Evolutionary conservation across 805 yeast species (phyloP).

Genomic region (Pichia californica): DNA sequence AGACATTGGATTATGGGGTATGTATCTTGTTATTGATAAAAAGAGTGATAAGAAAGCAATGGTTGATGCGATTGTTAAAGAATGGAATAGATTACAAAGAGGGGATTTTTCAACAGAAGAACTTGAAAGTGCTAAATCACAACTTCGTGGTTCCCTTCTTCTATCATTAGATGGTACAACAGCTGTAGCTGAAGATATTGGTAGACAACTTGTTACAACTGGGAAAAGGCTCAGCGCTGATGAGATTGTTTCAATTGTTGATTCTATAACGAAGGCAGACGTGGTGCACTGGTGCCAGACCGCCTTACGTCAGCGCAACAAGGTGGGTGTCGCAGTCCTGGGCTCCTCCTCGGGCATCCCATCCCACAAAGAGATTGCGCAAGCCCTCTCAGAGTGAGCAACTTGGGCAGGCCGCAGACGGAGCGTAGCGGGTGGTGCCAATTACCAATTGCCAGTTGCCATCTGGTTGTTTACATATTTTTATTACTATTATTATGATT

Average conservation of each 20-base stretch:
- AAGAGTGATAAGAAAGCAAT: constrained; percentile 58
- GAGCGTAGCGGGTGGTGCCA: no score
- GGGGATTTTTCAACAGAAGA: constrained; percentile 79
- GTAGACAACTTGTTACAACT: constrained; percentile 93
- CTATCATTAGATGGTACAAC: constrained; percentile 91
- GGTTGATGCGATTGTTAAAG: constrained; percentile 68
- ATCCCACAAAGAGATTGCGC: no score
- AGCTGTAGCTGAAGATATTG: constrained; percentile 95
- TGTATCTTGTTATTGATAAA: constrained; percentile 81
- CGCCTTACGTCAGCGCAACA: constrained; percentile 41
- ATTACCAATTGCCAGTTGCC: no score
- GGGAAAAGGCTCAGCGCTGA: constrained; percentile 73
- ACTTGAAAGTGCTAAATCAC: constrained; percentile 91
- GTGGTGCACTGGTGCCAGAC: constrained; percentile 85
- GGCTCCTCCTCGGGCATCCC: constrained; percentile 77
- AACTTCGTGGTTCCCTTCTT: constrained; percentile 84
- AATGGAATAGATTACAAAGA: constrained; percentile 80
- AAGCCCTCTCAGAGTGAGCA: no score
- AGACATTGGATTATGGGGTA: constrained; percentile 97
- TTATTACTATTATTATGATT: no score
- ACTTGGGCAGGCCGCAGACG: no score
- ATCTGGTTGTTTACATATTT: no score
- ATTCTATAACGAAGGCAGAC: constrained; percentile 69
- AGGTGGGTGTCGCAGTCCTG: constrained; percentile 77
- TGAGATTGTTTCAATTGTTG: constrained; percentile 69